Conservation (phyloP, 169 alveolate genomes). For the Plasmodium adleri region DNA sequence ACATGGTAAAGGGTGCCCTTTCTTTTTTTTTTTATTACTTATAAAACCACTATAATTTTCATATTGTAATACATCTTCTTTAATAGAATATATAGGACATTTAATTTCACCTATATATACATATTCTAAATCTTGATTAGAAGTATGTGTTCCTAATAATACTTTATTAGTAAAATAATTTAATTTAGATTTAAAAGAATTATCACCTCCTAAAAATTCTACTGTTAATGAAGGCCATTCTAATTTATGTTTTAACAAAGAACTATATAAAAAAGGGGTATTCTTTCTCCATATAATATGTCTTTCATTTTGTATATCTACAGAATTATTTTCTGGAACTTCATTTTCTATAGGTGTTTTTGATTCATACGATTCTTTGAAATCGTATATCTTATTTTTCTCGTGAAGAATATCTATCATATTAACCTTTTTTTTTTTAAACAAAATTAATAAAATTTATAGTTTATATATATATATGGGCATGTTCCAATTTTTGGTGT, state of each 20-base stretch:
- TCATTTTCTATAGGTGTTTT: constrained; percentile 10
- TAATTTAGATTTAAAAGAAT: constrained; percentile 77
- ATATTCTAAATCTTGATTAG: constrained; percentile 92
- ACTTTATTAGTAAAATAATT: constrained; percentile 89
- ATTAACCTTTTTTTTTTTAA: background rate
- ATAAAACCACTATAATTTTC: constrained; percentile 86
- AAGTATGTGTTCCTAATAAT: constrained; percentile 95
- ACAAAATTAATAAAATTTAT: background rate
- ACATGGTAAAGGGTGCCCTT: constrained; percentile 51
- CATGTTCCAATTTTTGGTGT: background rate
- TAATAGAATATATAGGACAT: constrained; percentile 76
- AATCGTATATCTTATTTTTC: constrained; percentile 15
- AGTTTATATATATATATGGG: background rate
- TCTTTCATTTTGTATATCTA: constrained; percentile 36
- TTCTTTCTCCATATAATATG: constrained; percentile 94
- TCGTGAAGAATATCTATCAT: constrained; percentile 25
- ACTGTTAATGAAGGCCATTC: constrained; percentile 98
- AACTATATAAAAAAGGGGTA: constrained; percentile 95
- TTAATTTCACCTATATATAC: constrained; percentile 91
- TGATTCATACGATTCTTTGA: constrained; percentile 23
- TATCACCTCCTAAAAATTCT: constrained; percentile 82
- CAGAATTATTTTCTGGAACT: constrained; percentile 14
- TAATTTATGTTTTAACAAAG: constrained; percentile 92
- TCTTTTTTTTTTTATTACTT: constrained; percentile 63
- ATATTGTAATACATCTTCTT: constrained; percentile 81